phyloP scores from a whole-genome alignment of 495 filamentous ascomycete genomes.

The Cladorrhinum samala region DNA sequence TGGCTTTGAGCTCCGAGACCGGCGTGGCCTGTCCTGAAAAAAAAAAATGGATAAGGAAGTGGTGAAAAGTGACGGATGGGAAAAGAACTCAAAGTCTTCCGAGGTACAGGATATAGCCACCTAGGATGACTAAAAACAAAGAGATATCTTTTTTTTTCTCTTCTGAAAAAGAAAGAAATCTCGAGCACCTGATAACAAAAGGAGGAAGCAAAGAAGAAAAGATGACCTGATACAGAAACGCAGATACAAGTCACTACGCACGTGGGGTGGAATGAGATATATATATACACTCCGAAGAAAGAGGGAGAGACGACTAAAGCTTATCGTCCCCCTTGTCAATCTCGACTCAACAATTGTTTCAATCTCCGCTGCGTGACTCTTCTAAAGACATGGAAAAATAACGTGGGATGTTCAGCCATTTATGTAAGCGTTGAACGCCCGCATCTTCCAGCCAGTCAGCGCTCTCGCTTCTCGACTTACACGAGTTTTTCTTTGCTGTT shows the following conservation, averaged over 20 bases:
- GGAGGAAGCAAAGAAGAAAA: background rate
- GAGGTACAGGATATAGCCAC: no score
- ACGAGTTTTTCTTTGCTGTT: conserved; percentile 8
- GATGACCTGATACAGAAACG: background rate
- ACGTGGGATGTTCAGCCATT: conserved; percentile 9
- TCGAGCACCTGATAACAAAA: background rate
- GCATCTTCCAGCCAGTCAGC: conserved; percentile 13
- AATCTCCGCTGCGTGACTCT: conserved; percentile 19
- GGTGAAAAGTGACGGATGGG: no score
- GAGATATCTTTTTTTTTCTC: background rate
- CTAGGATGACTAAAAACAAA: background rate
- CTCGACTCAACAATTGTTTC: conserved; percentile 2
- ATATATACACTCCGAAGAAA: no score
- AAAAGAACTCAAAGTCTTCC: no score
- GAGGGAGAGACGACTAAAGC: no score
- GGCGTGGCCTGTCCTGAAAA: background rate
- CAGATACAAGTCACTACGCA: background rate
- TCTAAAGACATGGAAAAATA: background rate
- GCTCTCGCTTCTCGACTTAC: conserved; percentile 13
- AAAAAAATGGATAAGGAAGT: no score
- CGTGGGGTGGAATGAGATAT: no score
- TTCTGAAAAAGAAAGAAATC: background rate
- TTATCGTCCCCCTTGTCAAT: background rate
- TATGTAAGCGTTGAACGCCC: conserved; percentile 6
- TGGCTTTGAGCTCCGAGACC: background rate